Percentiles rank a stretch among this genome's conserved stretches.
phyloP scores from a whole-genome alignment of 2,329 filamentous ascomycete species.

The Juglanconis oblonga region DNA sequence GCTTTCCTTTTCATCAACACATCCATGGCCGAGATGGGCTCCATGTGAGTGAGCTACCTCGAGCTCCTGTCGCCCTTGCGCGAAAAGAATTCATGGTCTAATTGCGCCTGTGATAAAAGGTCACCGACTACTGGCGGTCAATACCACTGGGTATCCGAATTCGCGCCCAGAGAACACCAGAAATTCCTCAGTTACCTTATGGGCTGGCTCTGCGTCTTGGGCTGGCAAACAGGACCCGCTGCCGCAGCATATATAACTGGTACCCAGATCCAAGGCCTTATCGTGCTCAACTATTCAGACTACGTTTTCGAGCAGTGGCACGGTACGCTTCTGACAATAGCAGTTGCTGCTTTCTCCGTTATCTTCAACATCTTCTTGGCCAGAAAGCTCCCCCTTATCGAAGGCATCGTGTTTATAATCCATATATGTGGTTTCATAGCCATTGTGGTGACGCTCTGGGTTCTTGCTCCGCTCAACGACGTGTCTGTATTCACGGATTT shows the following conservation, averaged over 20 bases:
- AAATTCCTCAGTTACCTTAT: slow-evolving; percentile 52
- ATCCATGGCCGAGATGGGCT: slow-evolving; percentile 41
- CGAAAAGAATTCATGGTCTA: not conserved
- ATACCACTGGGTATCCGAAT: slow-evolving; percentile 20
- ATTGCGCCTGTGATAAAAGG: slow-evolving; percentile 7
- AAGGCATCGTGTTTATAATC: slow-evolving; percentile 40
- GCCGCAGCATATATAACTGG: slow-evolving; percentile 39
- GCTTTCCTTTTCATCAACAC: slow-evolving; percentile 37
- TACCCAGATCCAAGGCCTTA: slow-evolving; percentile 32
- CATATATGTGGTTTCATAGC: slow-evolving; percentile 43
- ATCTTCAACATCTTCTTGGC: slow-evolving; percentile 42
- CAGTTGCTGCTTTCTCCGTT: slow-evolving; percentile 30
- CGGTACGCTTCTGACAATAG: not conserved
- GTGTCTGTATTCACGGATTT: slow-evolving; percentile 30
- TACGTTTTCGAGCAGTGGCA: too few relatives aligned
- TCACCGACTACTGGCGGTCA: slow-evolving; percentile 36
- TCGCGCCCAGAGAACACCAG: slow-evolving; percentile 45
- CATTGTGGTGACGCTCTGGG: slow-evolving; percentile 37
- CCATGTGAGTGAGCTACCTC: slow-evolving; percentile 38
- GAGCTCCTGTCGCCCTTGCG: too few relatives aligned
- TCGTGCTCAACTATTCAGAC: too few relatives aligned
- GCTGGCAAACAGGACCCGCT: slow-evolving; percentile 43
- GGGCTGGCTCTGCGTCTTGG: slow-evolving; percentile 45
- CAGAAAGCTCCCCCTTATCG: slow-evolving; percentile 38
- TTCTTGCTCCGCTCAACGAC: slow-evolving; percentile 29